Conservation (phyloP, 1,284 basidiomycete species). For the Cutaneotrichosporon mucoides region DNA sequence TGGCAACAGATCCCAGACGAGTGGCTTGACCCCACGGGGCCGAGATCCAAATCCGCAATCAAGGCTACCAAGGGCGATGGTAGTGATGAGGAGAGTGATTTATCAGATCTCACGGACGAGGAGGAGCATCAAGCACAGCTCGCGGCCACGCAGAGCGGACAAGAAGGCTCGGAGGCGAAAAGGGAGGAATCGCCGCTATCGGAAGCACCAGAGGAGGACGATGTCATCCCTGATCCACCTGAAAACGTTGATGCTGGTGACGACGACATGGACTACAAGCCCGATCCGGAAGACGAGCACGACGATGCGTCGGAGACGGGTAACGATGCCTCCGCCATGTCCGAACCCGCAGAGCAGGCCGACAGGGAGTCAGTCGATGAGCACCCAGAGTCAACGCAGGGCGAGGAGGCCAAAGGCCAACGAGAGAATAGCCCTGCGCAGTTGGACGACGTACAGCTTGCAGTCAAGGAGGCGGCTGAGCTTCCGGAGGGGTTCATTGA, state of each 20-base stretch:
- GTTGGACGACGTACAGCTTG: conserved; percentile 34
- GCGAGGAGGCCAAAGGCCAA: conserved; percentile 12
- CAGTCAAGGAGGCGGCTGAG: conserved; percentile 36
- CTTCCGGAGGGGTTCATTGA: conserved; percentile 47
- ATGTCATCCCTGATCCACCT: not conserved
- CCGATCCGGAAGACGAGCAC: not conserved
- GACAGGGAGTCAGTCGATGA: conserved; percentile 4
- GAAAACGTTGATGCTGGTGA: not conserved
- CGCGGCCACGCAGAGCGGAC: not conserved
- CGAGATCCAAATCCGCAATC: conserved; percentile 15
- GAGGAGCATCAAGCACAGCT: conserved; percentile 31
- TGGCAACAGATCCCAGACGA: conserved; percentile 50
- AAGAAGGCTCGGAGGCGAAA: not conserved
- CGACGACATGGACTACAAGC: not conserved
- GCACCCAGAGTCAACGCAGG: conserved; percentile 15
- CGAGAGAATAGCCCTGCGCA: conserved; percentile 11
- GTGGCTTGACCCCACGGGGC: conserved; percentile 30
- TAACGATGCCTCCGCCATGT: not conserved
- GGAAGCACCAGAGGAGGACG: conserved; percentile 10
- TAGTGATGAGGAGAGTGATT: conserved; percentile 38
- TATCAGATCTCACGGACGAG: conserved; percentile 47
- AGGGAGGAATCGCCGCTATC: conserved; percentile 14
- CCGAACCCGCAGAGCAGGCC: conserved; percentile 2
- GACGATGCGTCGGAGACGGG: conserved; percentile 1
- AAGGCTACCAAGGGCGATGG: not conserved